Evolutionary conservation across 805 yeast genomes (phyloP), one percentile per base, ranked within the genome.

Genomic region (Metschnikowia henanensis): DNA sequence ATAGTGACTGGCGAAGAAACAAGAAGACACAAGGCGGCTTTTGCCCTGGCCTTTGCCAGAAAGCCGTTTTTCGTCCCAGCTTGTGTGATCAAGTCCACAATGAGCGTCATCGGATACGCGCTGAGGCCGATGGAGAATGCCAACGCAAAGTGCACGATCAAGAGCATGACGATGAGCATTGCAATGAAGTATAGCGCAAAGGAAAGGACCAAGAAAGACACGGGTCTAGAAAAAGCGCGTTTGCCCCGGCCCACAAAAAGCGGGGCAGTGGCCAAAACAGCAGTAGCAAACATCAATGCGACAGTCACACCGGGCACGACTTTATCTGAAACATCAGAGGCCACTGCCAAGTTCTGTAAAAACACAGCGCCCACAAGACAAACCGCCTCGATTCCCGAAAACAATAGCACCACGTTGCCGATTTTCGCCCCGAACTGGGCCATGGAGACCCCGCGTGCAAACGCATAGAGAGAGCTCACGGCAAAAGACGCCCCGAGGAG

Each of bases 91-190:
- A 60, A 56, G 37, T 54, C 77, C 35, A 71, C 70, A 4, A 87
- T 66, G 52, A 84, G 78, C 0, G 87, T 82, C 60, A 92, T 67
- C 8, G 97, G 96, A n/a, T 81, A 66, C 2, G 87, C 79, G n/a
- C 79, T 59, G 1, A 88, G 41, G 0, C 96, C 92, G 45, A 91
- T 70, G 5, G 74, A 57, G 39, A 87, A 73, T 0, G 97, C 87
- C 47, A 94, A 72, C 1, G 97, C 75, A 60, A 91, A 94, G 65
- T 94, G 90, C 19, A 92, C 75, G 49, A 90, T 89, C 41, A 92
- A 68, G 32, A 90, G 66, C 0, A 95, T 80, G 7, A 88, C 79
- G 32, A 90, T 72, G 25, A 82, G 72, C 58, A 89, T 73, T 25
- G 95, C 82, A 40, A 85, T 80, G 50, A 59, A 62, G 47, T 69